Percentiles rank a stretch among this genome's conserved stretches.
These are phyloP conservation scores for Dittrichia graveolens DNA, from an alignment of 129 eudicot genomes.

Conservation along the genomic window DNA sequence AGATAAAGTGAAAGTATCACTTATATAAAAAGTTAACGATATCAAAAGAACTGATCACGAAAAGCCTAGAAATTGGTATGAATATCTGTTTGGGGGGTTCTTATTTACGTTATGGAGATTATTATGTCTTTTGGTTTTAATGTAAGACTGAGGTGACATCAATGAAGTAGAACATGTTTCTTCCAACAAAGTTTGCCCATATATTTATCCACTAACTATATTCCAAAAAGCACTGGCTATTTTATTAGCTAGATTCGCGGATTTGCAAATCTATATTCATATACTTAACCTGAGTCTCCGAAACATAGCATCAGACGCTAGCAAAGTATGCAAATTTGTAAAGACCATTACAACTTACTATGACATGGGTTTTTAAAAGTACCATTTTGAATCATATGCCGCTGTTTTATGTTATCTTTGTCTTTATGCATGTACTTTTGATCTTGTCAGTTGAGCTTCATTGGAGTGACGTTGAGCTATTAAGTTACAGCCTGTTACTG, in stretches of 20 bases:
- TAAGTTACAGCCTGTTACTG: not conserved
- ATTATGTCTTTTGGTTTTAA: not conserved
- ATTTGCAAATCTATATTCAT: conserved; percentile 12
- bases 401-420: conserved; percentile 10
- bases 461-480: not conserved
- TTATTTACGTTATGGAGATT: not conserved
- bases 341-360: not conserved
- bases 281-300: not conserved
- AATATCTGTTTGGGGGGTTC: not conserved
- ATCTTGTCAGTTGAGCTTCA: not conserved
- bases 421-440: no score
- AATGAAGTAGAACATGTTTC: conserved; percentile 3
- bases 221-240: conserved; percentile 1
- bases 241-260: not conserved
- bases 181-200: not conserved
- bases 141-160: not conserved
- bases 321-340: not conserved
- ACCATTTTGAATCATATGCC: not conserved
- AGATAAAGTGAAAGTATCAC: not conserved
- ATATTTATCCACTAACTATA: not conserved
- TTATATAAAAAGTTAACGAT: not conserved
- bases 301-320: not conserved
- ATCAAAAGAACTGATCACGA: not conserved
- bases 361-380: not conserved
- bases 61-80: not conserved